A percentile compares a stretch with the other conserved stretches of the same genome.
Evolutionary conservation across 768 basidiomycete species (phyloP).

Genomic region (Gymnopilus dilepis): DNA sequence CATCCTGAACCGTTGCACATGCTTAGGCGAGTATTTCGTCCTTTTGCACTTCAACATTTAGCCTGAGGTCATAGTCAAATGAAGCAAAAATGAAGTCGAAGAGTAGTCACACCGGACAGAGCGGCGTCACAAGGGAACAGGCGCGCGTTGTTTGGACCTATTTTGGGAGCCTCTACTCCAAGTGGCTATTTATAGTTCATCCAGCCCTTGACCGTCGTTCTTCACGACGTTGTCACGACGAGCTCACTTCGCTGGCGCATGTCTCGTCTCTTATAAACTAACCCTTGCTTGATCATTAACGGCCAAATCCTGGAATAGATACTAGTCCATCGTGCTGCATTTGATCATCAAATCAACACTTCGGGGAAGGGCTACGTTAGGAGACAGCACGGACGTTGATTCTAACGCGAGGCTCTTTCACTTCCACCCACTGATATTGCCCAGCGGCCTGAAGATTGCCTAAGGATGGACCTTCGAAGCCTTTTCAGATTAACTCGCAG

Average conservation of each 20-base stretch:
- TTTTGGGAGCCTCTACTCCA: background rate
- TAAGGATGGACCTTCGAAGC: conserved; percentile 1
- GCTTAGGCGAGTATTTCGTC: too few species aligned
- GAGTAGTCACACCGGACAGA: too few species aligned
- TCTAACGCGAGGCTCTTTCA: background rate
- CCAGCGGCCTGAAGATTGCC: background rate
- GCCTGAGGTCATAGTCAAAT: too few species aligned
- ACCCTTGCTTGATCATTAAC: too few species aligned
- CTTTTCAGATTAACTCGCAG: conserved; percentile 26
- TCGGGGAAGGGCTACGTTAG: too few species aligned
- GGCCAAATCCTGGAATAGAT: too few species aligned
- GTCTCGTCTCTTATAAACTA: too few species aligned
- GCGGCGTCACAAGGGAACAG: background rate
- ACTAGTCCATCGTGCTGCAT: too few species aligned
- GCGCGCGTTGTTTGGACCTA: background rate
- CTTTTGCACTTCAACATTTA: too few species aligned
- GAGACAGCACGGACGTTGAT: background rate
- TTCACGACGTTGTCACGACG: background rate
- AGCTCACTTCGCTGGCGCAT: background rate
- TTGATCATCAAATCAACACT: too few species aligned
- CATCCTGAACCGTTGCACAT: too few species aligned
- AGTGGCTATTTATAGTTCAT: background rate
- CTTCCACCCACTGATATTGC: background rate
- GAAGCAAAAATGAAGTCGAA: too few species aligned
- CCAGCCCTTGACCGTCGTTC: background rate